These are phyloP conservation scores for Cladorrhinum sp. DNA, from an alignment of 2,329 filamentous ascomycete genomes.

Conservation along the genomic window DNA sequence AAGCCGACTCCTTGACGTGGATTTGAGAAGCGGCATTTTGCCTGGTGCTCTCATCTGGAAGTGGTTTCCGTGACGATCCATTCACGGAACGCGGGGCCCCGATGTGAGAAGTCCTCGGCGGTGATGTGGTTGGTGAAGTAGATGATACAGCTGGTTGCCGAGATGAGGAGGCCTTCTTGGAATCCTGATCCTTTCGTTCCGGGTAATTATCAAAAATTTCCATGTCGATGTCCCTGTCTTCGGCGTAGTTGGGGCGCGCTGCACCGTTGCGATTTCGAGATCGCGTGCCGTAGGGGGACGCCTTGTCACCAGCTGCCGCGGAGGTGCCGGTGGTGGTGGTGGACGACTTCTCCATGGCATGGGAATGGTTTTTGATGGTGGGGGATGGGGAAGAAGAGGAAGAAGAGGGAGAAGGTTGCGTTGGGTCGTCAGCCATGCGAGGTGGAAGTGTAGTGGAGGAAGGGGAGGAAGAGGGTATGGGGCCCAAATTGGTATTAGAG, in stretches of 20 bases:
- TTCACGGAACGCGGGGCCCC: slow-evolving; percentile 25
- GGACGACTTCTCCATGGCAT: slow-evolving; percentile 49
- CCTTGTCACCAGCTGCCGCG: slow-evolving; percentile 44
- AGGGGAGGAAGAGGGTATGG: slow-evolving; percentile 17
- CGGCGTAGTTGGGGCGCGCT: slow-evolving; percentile 88
- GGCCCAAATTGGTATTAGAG: slow-evolving; percentile 22
- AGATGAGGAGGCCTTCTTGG: slow-evolving; percentile 50
- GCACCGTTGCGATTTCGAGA: slow-evolving; percentile 83
- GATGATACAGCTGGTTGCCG: slow-evolving; percentile 7
- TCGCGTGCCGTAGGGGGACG: slow-evolving; percentile 83
- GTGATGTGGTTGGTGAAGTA: slow-evolving; percentile 21
- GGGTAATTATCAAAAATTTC: slow-evolving; percentile 72
- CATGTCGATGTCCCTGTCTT: slow-evolving; percentile 85
- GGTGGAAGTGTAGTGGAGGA: slow-evolving; percentile 29
- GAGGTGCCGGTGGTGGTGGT: slow-evolving; percentile 43
- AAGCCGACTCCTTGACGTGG: slow-evolving; percentile 30
- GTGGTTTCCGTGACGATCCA: slow-evolving; percentile 26
- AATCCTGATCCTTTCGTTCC: slow-evolving; percentile 53
- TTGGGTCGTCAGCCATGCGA: slow-evolving; percentile 31
- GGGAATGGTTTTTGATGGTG: slow-evolving; percentile 30
- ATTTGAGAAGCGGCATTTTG: slow-evolving; percentile 22
- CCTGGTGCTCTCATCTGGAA: slow-evolving; percentile 32
- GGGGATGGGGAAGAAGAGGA: background rate
- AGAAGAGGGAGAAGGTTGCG: slow-evolving; percentile 21
- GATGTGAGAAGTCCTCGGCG: slow-evolving; percentile 34